These are phyloP conservation scores for Pythium phragmiticola DNA, from an alignment of 352 stramenopile species.

Conservation along the genomic window DNA sequence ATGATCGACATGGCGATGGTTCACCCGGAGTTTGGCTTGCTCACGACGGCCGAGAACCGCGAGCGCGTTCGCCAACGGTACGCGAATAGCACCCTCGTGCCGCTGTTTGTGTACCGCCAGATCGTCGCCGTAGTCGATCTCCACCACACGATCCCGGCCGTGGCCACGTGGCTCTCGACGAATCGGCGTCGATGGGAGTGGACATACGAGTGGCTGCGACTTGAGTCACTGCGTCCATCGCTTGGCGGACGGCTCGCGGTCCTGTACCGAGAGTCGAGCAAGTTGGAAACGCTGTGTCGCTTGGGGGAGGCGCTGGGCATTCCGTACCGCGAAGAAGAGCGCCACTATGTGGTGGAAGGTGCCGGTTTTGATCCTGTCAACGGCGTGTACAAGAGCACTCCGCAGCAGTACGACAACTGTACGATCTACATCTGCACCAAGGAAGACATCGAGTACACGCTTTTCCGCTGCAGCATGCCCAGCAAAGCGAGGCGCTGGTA, in stretches of 20 bases:
- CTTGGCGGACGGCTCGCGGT: slow-evolving; percentile 64
- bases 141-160: slow-evolving; percentile 54
- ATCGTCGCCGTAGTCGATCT: slow-evolving; percentile 71
- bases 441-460: slow-evolving; percentile 84
- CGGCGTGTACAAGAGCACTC: slow-evolving; percentile 91
- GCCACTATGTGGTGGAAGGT: slow-evolving; percentile 85
- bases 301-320: slow-evolving; percentile 64
- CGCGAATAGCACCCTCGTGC: slow-evolving; percentile 63
- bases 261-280: slow-evolving; percentile 68
- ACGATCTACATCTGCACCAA: slow-evolving; percentile 68
- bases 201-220: slow-evolving; percentile 87
- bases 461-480: slow-evolving; percentile 98
- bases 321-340: slow-evolving; percentile 70
- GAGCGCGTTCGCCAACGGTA: slow-evolving; percentile 66
- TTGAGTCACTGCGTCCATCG: slow-evolving; percentile 80
- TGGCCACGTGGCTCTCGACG: slow-evolving; percentile 53
- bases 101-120: slow-evolving; percentile 81
- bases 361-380: slow-evolving; percentile 92
- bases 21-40: slow-evolving; percentile 63
- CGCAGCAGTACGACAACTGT: slow-evolving; percentile 71
- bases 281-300: slow-evolving; percentile 66
- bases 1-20: slow-evolving; percentile 71
- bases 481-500: slow-evolving; percentile 98
- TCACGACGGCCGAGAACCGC: slow-evolving; percentile 64
- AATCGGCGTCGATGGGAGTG: slow-evolving; percentile 71